These are phyloP conservation scores for Aschersonia sp. DNA, from an alignment of 2,329 filamentous ascomycete genomes.

Conservation along the genomic window DNA sequence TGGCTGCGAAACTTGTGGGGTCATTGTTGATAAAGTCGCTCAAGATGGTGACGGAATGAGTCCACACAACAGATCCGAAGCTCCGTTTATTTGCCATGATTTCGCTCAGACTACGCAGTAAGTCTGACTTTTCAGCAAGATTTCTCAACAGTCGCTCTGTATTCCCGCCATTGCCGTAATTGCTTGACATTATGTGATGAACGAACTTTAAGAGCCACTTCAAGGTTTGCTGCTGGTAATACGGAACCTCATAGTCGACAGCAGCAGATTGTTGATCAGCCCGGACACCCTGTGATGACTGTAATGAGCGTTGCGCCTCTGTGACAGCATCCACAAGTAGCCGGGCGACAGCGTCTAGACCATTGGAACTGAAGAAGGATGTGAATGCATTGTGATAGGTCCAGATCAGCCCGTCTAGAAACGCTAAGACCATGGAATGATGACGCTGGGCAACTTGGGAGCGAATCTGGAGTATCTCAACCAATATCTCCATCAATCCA, in stretches of 20 bases:
- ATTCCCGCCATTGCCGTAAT: conserved; percentile 53
- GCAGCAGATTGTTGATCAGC: conserved; percentile 57
- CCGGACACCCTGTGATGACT: conserved; percentile 57
- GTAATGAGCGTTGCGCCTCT: conserved; percentile 50
- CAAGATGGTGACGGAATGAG: conserved; percentile 78
- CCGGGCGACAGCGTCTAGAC: conserved; percentile 81
- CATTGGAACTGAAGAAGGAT: conserved; percentile 66
- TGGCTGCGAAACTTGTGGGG: conserved; percentile 90
- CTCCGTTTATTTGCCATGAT: conserved; percentile 67
- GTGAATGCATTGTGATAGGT: conserved; percentile 73
- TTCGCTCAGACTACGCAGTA: conserved; percentile 63
- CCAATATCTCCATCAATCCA: conserved; percentile 76
- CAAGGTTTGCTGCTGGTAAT: conserved; percentile 82
- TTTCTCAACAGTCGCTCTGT: conserved; percentile 86
- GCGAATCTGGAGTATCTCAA: conserved; percentile 74
- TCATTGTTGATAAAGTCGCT: conserved; percentile 98
- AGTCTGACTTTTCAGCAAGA: conserved; percentile 78
- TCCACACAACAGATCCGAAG: conserved; percentile 93
- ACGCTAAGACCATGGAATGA: conserved; percentile 70
- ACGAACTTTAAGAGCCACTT: conserved; percentile 94
- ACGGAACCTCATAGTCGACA: conserved; percentile 88
- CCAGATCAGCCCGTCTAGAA: conserved; percentile 80
- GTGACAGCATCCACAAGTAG: conserved; percentile 69
- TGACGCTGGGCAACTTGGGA: conserved; percentile 71
- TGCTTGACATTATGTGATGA: conserved; percentile 84